Evolutionary conservation across 1,139 yeast species (phyloP), one percentile per base, ranked within the genome.

Genomic region (Saccharomyces hybrid): DNA sequence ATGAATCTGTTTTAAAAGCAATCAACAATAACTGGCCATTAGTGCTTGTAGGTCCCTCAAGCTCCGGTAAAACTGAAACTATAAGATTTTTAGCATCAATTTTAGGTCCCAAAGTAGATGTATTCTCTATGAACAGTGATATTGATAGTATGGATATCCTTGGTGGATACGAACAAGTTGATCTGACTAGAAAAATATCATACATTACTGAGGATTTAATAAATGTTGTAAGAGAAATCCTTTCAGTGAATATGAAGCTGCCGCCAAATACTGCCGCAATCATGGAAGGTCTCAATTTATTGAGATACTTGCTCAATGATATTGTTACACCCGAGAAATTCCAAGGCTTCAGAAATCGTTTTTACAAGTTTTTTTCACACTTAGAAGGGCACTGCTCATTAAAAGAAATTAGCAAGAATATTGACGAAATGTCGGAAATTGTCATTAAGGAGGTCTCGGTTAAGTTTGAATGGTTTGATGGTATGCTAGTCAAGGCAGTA

Each of bases 91-190:
- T 89, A 50, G 95, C 97, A 0, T 76, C 79, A 46, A 63, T 80
- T 0, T 74, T 82, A 26, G 99, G 99, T 3, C 82, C 86, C 0
- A 78, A 80, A 56, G 77, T 93, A 20, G 83, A 82, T 46, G 96
- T 90, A 65, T 89, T 93, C 69, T 84, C 98, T 0, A 88, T 95
- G 95, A 95, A 90, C 67, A 88, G 88, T 64, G 99, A 95, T 63
- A 84, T 93, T 51, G 99, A 95, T 65, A 87, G 96, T 60, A 89
- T 90, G 86, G 99, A 95, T 75, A 82, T 95, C 54, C 76, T 95
- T 49, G 99, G 99, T 66, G 98, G 98, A 3, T 95, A 88, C 66
- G 99, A 95, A 65, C 99, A 95, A 69, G 90, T 90, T 5, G 99
- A 93, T 68, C 69, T 79, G 55, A 78, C 82, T 0, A 75, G 93